Evolutionary conservation across 2,329 filamentous ascomycete genomes (phyloP).

Genomic region (Botrytis tulipae): DNA sequence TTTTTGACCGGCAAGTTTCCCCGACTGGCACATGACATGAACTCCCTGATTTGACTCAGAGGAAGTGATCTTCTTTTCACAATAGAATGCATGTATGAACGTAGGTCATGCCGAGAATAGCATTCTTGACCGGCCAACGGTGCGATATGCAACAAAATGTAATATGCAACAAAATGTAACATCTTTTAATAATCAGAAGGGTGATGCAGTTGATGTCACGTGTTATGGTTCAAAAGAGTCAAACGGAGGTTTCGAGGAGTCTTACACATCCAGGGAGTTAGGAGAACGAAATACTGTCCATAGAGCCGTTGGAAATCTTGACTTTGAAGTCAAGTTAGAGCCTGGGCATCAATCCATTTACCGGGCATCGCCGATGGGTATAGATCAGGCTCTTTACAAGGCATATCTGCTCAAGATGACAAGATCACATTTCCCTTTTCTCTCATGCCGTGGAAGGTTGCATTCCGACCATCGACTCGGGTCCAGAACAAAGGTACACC

Average conservation of each 20-base stretch:
- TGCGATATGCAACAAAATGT: conserved; percentile 17
- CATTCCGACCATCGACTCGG: conserved; percentile 11
- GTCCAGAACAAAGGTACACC: conserved; percentile 3
- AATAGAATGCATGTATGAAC: neutral
- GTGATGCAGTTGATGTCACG: neutral
- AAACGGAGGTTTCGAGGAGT: neutral
- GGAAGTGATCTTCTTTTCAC: neutral
- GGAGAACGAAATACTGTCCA: neutral
- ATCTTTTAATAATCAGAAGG: neutral
- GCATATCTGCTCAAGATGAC: conserved; percentile 1
- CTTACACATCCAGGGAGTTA: neutral
- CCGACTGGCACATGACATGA: neutral
- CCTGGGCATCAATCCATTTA: neutral
- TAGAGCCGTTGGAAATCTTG: neutral
- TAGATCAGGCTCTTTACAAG: conserved; percentile 7
- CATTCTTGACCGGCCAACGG: conserved; percentile 12
- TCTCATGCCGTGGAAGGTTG: neutral
- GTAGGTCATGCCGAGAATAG: neutral
- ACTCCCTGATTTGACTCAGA: neutral
- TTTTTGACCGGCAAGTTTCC: neutral
- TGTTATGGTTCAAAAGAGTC: neutral
- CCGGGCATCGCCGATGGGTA: conserved; percentile 15
- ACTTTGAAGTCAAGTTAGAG: neutral
- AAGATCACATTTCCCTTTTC: conserved; percentile 18
- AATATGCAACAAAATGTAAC: conserved; percentile 10